Base-by-base conservation (phyloP, 2,329 filamentous ascomycete species). In the Talaromyces pinophilus region DNA sequence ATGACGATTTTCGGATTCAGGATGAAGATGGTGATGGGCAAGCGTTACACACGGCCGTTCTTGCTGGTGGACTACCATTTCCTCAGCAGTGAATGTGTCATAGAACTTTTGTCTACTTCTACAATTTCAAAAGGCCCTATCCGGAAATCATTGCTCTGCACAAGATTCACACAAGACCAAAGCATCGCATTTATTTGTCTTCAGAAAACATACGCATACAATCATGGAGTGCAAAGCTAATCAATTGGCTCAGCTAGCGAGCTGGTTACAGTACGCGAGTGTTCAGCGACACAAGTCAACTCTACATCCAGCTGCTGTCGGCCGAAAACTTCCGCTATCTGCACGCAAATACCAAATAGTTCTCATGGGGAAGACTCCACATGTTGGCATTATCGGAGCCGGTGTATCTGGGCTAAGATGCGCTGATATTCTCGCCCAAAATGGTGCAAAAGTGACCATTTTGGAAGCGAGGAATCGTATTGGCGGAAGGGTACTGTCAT, bases 321-420 rank as follows among this genome's bases (percentile, higher is more conserved):
- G 22, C 62, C 65, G 33, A 71, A 65, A 62, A 55, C 28, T 69
- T 15, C 63, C 60, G n/a, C 42, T 67, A 38, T 67, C 65, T 33
- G 63, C 59, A 55, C 38, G 46, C 52, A 40, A 54, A 28, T 65
- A 65, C 54, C 44, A 59, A 38, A 70, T 19, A 70, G 72, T 28
- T 59, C 67, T 70, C n/a, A 78, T 77, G 74, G 76, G 74, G 30
- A 78, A 76, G 63, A 76, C 72, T 54, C 82, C 82, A 6, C 82
- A 82, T 67, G 79, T 89, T n/a, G 85, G 86, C 52, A 77, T 89
- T 30, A 80, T 89, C 10, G 87, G 87, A 19, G 86, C 86, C 44
- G 87, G 87, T 11, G 78, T 89, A 25, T 83, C 87, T 11, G 87
- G 87, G 1, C 73, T 89, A 22, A 80, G 86, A 72, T 87, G 85